Conservation (phyloP, 2,329 filamentous ascomycete genomes). For the Aspergillus carbonarius region DNA sequence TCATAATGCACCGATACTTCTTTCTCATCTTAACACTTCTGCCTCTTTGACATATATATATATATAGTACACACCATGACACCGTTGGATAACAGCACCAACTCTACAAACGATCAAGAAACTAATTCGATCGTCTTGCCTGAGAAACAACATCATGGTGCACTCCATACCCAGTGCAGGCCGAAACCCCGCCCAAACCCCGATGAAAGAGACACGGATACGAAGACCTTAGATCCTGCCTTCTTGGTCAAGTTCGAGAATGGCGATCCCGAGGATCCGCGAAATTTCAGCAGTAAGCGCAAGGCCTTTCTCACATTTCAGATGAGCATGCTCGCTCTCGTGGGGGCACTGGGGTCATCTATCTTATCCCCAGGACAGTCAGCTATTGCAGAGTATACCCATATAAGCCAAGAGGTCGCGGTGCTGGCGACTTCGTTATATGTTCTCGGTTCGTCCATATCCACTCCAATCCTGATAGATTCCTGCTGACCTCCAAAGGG, state of each 20-base stretch:
- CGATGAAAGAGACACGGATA: not conserved
- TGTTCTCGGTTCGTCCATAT: constrained; percentile 49
- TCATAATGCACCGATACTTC: too few relatives aligned
- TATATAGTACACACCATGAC: too few relatives aligned
- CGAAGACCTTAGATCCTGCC: not conserved
- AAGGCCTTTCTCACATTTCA: constrained; percentile 52
- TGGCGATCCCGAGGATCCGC: constrained; percentile 40
- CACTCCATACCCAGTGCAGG: not conserved
- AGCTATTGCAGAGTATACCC: constrained; percentile 43
- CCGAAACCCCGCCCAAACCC: not conserved
- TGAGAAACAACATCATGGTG: too few relatives aligned
- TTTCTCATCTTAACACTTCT: too few relatives aligned
- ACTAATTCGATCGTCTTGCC: too few relatives aligned
- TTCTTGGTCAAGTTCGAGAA: not conserved
- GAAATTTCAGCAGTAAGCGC: constrained; percentile 45
- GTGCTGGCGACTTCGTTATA: constrained; percentile 29
- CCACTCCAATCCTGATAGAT: not conserved
- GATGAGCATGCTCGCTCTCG: constrained; percentile 50
- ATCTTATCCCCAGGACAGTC: constrained; percentile 51
- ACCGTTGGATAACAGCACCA: too few relatives aligned
- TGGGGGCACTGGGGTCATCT: constrained; percentile 50
- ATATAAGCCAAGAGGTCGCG: constrained; percentile 43
- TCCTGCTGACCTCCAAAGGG: not conserved
- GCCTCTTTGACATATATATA: too few relatives aligned
- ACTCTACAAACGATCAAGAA: too few relatives aligned